Evolutionary conservation across 768 basidiomycete species (phyloP).

Genomic region (Fistulinella prunicolor): DNA sequence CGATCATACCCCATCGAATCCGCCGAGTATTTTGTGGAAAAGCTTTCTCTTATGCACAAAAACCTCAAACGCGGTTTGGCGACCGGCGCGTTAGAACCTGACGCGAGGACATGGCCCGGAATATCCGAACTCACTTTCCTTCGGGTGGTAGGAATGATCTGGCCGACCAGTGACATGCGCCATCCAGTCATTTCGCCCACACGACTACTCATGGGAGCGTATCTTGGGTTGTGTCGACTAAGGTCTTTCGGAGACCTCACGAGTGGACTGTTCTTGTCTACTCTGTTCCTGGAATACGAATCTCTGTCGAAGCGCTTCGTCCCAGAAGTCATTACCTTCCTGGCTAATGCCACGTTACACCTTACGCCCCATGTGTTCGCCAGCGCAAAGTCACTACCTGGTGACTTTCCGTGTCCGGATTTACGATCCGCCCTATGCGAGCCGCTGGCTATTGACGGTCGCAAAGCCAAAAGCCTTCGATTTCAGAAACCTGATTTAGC

Average conservation of each 20-base stretch:
- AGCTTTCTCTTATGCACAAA: constrained; percentile 89
- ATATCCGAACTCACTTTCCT: constrained; percentile 78
- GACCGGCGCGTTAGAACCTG: constrained; percentile 53
- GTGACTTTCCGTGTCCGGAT: constrained; percentile 70
- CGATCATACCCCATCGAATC: constrained; percentile 77
- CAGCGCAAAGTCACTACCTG: constrained; percentile 51
- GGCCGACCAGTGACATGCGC: constrained; percentile 94
- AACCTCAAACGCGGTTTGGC: constrained; percentile 84
- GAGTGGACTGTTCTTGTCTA: constrained; percentile 86
- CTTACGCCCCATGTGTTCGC: constrained; percentile 64
- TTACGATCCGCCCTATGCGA: constrained; percentile 50
- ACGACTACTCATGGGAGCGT: constrained; percentile 85
- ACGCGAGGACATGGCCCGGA: constrained; percentile 87
- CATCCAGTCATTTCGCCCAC: constrained; percentile 88
- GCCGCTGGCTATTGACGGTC: constrained; percentile 37
- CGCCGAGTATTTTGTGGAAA: constrained; percentile 76
- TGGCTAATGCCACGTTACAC: constrained; percentile 65
- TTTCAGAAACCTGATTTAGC: constrained; percentile 48
- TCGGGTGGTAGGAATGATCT: constrained; percentile 74
- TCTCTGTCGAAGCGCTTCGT: constrained; percentile 77
- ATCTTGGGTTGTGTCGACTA: constrained; percentile 81
- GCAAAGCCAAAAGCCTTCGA: constrained; percentile 39
- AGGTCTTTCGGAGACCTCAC: constrained; percentile 72
- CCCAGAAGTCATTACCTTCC: constrained; percentile 87
- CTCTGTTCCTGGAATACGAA: constrained; percentile 84